Conservation (phyloP, 257 asterid species). For the Primulina huaijiensis region DNA sequence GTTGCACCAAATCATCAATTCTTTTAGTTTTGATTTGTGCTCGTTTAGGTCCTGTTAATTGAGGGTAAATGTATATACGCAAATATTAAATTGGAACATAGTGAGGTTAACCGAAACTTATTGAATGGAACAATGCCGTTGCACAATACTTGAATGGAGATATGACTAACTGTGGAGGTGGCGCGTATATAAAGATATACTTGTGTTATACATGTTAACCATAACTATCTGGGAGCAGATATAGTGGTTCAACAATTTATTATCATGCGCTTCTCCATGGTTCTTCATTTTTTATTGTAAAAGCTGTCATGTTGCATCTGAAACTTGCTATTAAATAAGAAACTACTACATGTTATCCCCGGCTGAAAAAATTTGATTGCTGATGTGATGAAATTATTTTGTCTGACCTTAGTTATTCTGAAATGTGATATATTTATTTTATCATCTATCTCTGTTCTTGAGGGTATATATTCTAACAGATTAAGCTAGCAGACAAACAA, state of each 20-base stretch:
- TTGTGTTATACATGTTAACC: not conserved
- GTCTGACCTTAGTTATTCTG: not conserved
- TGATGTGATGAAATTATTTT: not conserved
- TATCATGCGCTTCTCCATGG: not conserved
- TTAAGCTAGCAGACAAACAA: slow-evolving; percentile 94
- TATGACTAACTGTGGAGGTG: not conserved
- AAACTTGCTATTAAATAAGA: too few species aligned
- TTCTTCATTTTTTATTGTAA: not conserved
- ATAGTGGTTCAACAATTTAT: not conserved
- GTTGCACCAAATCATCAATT: not conserved
- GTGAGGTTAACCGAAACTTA: not conserved
- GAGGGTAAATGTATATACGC: not conserved
- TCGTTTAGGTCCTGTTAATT: not conserved
- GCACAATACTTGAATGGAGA: not conserved
- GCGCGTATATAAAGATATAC: too few species aligned
- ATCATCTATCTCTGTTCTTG: not conserved
- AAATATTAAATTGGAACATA: not conserved
- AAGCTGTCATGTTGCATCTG: not conserved
- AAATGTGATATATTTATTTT: not conserved
- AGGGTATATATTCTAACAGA: slow-evolving; percentile 33
- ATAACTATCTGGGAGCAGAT: not conserved
- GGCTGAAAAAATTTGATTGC: not conserved
- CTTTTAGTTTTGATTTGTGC: not conserved
- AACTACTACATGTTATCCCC: too few species aligned
- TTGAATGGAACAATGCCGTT: not conserved